Conservation (phyloP, 495 filamentous ascomycete genomes). For the Clavariopsis aquatica region DNA sequence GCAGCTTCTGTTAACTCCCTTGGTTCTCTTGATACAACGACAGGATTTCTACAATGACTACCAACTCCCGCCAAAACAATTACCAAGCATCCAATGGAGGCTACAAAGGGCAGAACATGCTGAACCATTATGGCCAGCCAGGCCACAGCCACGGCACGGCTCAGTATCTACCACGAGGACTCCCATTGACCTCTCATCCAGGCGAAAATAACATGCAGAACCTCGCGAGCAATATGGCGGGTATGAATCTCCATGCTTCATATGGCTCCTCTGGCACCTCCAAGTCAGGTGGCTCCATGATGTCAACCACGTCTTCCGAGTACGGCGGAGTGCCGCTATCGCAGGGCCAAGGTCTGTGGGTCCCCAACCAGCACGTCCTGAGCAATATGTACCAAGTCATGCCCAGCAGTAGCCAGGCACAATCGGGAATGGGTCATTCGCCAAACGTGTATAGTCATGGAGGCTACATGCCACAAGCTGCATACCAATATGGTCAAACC, state of each 20-base stretch:
- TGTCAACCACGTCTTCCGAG: constrained; percentile 36
- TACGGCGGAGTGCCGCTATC: constrained; percentile 36
- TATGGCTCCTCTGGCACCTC: constrained; percentile 42
- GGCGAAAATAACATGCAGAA: constrained; percentile 35
- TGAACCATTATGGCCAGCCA: constrained; percentile 28
- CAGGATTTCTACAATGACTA: constrained; percentile 19
- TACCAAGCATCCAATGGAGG: constrained; percentile 28
- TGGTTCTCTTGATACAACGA: not conserved
- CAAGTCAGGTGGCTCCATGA: constrained; percentile 37
- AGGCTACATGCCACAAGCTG: constrained; percentile 39
- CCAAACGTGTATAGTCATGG: constrained; percentile 43
- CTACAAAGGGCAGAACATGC: constrained; percentile 32
- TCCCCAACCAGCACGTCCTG: constrained; percentile 39
- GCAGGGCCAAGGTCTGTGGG: constrained; percentile 40
- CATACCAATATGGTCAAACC: constrained; percentile 43
- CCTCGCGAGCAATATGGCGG: constrained; percentile 43
- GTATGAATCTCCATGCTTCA: constrained; percentile 41
- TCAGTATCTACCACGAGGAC: constrained; percentile 37
- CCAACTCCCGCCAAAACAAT: constrained; percentile 33
- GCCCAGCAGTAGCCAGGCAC: constrained; percentile 30
- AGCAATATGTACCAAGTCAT: constrained; percentile 33
- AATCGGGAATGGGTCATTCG: constrained; percentile 33
- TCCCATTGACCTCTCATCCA: constrained; percentile 30
- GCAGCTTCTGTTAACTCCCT: not conserved
- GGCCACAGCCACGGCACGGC: constrained; percentile 34